Evolutionary conservation across 2,329 filamentous ascomycete species (phyloP).

Genomic region (Chaetomium sp.): DNA sequence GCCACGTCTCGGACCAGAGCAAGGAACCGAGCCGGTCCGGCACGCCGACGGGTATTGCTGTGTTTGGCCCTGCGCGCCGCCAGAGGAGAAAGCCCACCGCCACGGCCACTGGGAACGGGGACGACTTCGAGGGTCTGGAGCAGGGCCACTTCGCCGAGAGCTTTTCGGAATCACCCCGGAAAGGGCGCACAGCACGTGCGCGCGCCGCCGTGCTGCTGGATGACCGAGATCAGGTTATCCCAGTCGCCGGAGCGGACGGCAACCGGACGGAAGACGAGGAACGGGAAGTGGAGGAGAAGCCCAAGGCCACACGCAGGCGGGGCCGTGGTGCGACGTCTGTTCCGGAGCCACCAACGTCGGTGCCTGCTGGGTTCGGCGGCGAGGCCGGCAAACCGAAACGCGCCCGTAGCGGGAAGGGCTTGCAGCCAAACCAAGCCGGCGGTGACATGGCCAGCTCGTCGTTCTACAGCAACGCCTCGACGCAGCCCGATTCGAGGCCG

Average conservation of each 20-base stretch:
- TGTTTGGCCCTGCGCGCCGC: conserved; percentile 38
- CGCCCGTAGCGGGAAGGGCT: conserved; percentile 26
- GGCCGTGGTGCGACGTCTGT: conserved; percentile 23
- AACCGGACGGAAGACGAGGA: conserved; percentile 30
- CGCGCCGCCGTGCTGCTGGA: conserved; percentile 23
- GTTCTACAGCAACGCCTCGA: conserved; percentile 37
- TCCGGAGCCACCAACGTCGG: conserved; percentile 30
- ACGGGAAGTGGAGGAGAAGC: conserved; percentile 20
- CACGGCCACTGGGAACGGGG: conserved; percentile 19
- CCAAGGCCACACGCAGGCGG: conserved; percentile 32
- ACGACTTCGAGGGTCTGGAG: conserved; percentile 21
- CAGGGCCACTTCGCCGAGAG: conserved; percentile 19
- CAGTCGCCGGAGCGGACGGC: conserved; percentile 21
- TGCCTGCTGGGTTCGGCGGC: conserved; percentile 11
- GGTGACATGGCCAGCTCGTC: conserved; percentile 35
- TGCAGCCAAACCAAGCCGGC: conserved; percentile 12
- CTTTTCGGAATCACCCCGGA: conserved; percentile 26
- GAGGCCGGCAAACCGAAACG: conserved; percentile 30
- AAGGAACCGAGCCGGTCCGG: conserved; percentile 55
- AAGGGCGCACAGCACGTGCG: conserved; percentile 29
- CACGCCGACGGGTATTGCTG: conserved; percentile 47
- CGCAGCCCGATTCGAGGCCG: conserved; percentile 52
- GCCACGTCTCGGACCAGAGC: conserved; percentile 54
- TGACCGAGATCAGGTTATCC: conserved; percentile 23
- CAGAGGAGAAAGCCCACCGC: conserved; percentile 27